Evolutionary conservation across 129 eudicot genomes (phyloP).

Genomic region (Ambrosia trifida): DNA sequence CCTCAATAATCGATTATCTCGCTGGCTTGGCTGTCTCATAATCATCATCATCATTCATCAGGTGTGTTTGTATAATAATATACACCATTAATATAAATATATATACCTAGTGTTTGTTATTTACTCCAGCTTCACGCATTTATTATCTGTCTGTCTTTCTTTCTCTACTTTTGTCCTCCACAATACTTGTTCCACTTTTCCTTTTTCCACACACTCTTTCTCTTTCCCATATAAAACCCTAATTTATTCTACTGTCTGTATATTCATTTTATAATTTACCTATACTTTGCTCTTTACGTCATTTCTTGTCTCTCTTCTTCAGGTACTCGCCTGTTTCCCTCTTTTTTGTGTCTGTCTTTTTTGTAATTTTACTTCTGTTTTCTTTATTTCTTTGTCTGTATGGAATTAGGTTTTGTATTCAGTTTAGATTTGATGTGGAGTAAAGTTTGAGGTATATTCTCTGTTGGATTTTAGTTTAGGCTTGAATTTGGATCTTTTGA

Average conservation of each 20-base stretch:
- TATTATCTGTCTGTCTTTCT: slow-evolving; percentile 44
- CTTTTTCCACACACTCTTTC: slow-evolving; percentile 9
- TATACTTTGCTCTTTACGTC: not conserved
- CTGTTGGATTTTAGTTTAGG: slow-evolving; percentile 4
- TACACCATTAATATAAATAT: slow-evolving; percentile 13
- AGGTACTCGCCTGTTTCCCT: slow-evolving; percentile 24
- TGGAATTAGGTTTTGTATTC: not conserved
- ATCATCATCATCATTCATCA: slow-evolving; percentile 16
- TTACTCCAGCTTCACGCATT: slow-evolving; percentile 26
- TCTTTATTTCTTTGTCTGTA: not conserved
- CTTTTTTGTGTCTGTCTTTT: not conserved
- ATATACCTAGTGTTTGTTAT: not conserved
- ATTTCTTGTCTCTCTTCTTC: slow-evolving; percentile 11
- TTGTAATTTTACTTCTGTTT: slow-evolving; percentile 9
- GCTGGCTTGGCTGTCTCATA: too few relatives aligned
- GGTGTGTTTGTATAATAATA: slow-evolving; percentile 19
- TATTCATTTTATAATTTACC: not conserved
- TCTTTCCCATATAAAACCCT: slow-evolving; percentile 27
- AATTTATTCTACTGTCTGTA: slow-evolving; percentile 12
- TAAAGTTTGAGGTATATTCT: slow-evolving; percentile 14
- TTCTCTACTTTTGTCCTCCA: slow-evolving; percentile 35
- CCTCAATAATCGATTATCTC: slow-evolving; percentile 9
- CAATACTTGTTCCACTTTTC: slow-evolving; percentile 44
- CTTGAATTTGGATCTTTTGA: slow-evolving; percentile 2
- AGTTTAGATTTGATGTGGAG: not conserved